Evolutionary conservation across 805 yeast genomes (phyloP).

Genomic region (Metschnikowia gelsemii): DNA sequence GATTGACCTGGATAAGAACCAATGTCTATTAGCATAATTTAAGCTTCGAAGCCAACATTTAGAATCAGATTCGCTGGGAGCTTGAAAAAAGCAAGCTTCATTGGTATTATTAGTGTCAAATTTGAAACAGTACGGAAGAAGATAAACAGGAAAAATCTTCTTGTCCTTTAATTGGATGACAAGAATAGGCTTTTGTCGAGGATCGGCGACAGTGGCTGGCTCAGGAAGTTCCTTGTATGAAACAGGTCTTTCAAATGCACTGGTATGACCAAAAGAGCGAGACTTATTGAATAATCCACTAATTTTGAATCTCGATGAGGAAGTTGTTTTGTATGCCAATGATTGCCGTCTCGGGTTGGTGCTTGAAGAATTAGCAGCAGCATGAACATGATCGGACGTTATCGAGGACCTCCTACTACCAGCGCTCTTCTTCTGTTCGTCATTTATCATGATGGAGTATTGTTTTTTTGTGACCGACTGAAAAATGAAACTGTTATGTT

Average conservation of each 20-base stretch:
- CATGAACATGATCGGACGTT: neutral
- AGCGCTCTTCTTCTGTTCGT: conserved; percentile 17
- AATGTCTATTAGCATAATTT: conserved; percentile 50
- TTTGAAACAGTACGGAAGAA: conserved; percentile 49
- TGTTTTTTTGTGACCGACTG: conserved; percentile 33
- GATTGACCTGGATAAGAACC: conserved; percentile 49
- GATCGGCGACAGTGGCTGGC: conserved; percentile 38
- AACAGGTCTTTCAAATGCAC: conserved; percentile 46
- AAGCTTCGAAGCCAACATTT: conserved; percentile 68
- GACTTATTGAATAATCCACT: conserved; percentile 58
- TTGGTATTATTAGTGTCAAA: conserved; percentile 44
- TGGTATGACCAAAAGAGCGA: conserved; percentile 50
- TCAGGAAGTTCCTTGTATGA: conserved; percentile 61
- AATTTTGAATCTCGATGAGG: conserved; percentile 47
- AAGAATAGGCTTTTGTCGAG: conserved; percentile 50
- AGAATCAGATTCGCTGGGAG: conserved; percentile 57
- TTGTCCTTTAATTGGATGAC: conserved; percentile 47
- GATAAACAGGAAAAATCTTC: conserved; percentile 52
- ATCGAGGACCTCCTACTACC: neutral
- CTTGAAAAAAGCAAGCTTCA: conserved; percentile 66
- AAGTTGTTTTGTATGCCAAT: conserved; percentile 37
- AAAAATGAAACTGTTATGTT: conserved; percentile 30
- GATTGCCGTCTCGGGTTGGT: conserved; percentile 39
- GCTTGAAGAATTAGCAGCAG: conserved; percentile 19
- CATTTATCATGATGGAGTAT: conserved; percentile 29